Percentiles rank a stretch among this genome's conserved stretches.
Conservation (phyloP, 2,329 filamentous ascomycete species). For the Cyphellophora europaea region DNA sequence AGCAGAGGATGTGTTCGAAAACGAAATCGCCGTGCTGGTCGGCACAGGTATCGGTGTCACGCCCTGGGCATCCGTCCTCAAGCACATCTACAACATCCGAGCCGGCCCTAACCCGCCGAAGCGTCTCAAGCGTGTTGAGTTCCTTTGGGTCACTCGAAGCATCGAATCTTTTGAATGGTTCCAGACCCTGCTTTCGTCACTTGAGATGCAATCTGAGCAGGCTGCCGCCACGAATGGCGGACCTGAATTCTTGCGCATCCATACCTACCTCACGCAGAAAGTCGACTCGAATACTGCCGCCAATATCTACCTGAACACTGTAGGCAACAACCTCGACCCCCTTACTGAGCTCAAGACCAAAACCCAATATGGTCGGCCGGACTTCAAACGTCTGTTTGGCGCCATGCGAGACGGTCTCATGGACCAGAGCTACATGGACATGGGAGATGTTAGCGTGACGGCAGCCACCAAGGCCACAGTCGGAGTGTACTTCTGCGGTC, state of each 20-base stretch:
- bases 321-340: conserved; percentile 79
- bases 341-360: conserved; percentile 81
- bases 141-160: conserved; percentile 98
- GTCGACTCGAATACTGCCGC: conserved; percentile 86
- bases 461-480: conserved; percentile 47
- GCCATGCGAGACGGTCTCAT: conserved; percentile 83
- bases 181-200: conserved; percentile 81
- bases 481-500: conserved; percentile 96
- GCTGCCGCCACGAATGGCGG: conserved; percentile 47
- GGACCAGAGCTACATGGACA: conserved; percentile 74
- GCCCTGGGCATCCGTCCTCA: conserved; percentile 79
- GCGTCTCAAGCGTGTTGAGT: conserved; percentile 88
- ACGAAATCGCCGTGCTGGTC: conserved; percentile 69
- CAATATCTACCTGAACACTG: conserved; percentile 94
- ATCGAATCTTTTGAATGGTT: conserved; percentile 98
- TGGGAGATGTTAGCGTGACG: conserved; percentile 63
- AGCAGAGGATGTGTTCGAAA: conserved; percentile 95
- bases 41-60: conserved; percentile 78
- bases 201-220: conserved; percentile 75
- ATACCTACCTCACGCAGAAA: conserved; percentile 93
- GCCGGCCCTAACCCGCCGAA: conserved; percentile 80
- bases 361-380: conserved; percentile 90
- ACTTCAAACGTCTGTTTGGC: conserved; percentile 71
- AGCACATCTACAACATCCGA: conserved; percentile 97
- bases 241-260: conserved; percentile 85